Conservation (phyloP, 208 protist species). For the Acanthamoeba healyi region DNA sequence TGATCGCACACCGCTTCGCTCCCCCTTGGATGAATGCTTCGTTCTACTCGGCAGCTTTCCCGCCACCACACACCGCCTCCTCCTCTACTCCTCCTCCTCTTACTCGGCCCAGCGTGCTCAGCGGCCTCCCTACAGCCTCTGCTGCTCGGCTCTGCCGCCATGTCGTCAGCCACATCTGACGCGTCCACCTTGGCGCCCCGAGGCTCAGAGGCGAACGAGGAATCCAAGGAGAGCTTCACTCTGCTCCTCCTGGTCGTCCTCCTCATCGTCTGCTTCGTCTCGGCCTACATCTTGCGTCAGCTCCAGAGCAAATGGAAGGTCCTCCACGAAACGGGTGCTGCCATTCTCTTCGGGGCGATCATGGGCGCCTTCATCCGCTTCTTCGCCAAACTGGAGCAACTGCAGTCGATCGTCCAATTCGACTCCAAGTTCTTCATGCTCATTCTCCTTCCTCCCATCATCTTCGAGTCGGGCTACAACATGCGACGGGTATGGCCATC, state of each 20-base stretch:
- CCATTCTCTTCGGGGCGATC: slow-evolving; percentile 70
- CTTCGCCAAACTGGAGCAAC: neutral
- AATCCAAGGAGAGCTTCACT: slow-evolving; percentile 9
- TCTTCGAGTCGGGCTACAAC: slow-evolving; percentile 84
- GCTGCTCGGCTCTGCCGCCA: neutral
- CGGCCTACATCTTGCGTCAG: slow-evolving; percentile 35
- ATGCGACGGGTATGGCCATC: slow-evolving; percentile 39
- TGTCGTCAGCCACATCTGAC: neutral
- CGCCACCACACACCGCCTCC: neutral
- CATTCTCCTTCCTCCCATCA: slow-evolving; percentile 84
- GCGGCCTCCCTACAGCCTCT: neutral
- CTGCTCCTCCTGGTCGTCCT: slow-evolving; percentile 13
- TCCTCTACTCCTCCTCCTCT: neutral
- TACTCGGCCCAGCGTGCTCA: neutral
- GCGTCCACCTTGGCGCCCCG: neutral
- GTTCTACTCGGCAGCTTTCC: neutral
- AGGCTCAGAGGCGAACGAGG: slow-evolving; percentile 13
- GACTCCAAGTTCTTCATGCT: slow-evolving; percentile 77
- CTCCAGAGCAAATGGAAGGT: slow-evolving; percentile 11
- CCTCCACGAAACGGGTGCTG: slow-evolving; percentile 40
- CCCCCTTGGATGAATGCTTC: neutral
- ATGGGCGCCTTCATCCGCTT: slow-evolving; percentile 50
- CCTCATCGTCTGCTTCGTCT: slow-evolving; percentile 45
- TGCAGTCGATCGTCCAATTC: slow-evolving; percentile 23
- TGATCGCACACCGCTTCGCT: too few species aligned